Base-by-base conservation (phyloP, 805 yeast genomes). In the Pichia scutulata region DNA sequence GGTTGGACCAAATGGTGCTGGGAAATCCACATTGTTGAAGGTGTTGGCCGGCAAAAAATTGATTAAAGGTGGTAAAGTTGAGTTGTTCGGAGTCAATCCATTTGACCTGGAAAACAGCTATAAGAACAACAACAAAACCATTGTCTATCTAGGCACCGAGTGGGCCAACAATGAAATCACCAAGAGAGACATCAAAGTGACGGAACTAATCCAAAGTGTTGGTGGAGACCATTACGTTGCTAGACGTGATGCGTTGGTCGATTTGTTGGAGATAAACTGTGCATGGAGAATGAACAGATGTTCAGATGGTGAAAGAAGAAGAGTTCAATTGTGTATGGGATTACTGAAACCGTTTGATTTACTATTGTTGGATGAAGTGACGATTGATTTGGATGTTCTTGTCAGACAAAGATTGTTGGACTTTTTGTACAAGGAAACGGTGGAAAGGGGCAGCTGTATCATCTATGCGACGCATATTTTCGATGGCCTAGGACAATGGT, bases 1-100 rank as follows among this genome's bases (percentile, higher is more conserved):
- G 8, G 75, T 93, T 23, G 99, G 99, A 0, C 95, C 98, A 13
- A 90, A 90, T 60, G 99, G 99, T 19, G 98, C 99, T 1, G 98
- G 99, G 5, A 93, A 93, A 65, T 87, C 97, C 1, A 93, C 99
- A 0, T 65, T 93, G 41, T 72, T 93, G 55, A 80, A 82, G 63
- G 77, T 93, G 18, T 70, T 93, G 19, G 96, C 97, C 0, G 99
- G 99, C 3, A 92, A 92, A 60, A 89, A 93, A 8, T 74, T 93
- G 52, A 84, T 95, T 54, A 79, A 81, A 50, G 71, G 77, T 16
- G 97, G 97, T 0, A 66, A 71, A 14, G 78, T 93, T 28, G 58
- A 65, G 23, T 76, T 93, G n/a, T 86, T 88, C 33, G 96, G 96
- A 0, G 72, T 77, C 47, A 95, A 93, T 60, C 99, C 99, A 2